Base-by-base conservation (phyloP, 306 rosid species). In the Lathyrus sativus region DNA sequence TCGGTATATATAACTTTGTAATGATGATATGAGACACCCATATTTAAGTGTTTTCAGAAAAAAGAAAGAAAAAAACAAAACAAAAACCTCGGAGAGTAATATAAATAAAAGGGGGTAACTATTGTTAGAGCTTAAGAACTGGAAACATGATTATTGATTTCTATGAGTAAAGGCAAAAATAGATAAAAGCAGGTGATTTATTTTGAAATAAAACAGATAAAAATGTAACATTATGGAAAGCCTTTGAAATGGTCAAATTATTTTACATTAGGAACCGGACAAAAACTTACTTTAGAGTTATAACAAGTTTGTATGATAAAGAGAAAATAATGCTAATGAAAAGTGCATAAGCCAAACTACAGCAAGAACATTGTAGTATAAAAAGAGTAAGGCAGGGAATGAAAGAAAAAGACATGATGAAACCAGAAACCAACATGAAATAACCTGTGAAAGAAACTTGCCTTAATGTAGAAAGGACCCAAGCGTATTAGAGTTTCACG, bases 381-480 rank as follows among this genome's bases (percentile, higher is more conserved):
- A 15, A 78, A 67, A 64, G 62, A 72, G 35, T 45, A 68, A 48
- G 29, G 19, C 68, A 54, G 26, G 43, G 49, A 80, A 62, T 37
- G 33, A 73, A 17, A 61, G 7, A 37, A 8, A 24, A 38, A 62
- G 29, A 38, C 4, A 29, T 54, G 37, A 73, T 22, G 44, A 45
- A 65, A 66, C 29, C 62, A 62, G 50, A 66, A 69, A 67, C 48
- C 60, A 50, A 49, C 41, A 66, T 63, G 65, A 77, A 64, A 65
- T 81, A 73, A 65, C 56, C 43, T 0, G 54, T 10, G 2, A 61
- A 65, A 82, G 76, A 56, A 68, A 77, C 90, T 90, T 88, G 78
- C 98, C 98, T 93, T 93, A 70, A 86, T 57, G 76, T 93, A 93
- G 90, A 93, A 93, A 70, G 98, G 98, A 68, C 98, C 98, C 88